These are phyloP conservation scores for Dentipellis sp. DNA, from an alignment of 768 basidiomycete species.

Conservation along the genomic window DNA sequence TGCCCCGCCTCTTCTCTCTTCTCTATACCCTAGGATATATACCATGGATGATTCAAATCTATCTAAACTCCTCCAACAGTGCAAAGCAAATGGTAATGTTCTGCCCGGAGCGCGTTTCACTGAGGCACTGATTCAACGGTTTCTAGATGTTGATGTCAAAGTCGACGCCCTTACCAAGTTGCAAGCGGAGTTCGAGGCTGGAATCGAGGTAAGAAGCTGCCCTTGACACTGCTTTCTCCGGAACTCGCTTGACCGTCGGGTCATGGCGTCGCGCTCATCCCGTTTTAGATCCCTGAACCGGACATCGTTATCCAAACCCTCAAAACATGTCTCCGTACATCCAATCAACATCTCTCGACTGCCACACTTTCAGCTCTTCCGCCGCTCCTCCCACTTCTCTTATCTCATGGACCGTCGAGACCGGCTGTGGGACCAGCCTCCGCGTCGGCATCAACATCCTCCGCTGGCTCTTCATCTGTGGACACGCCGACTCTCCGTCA, in stretches of 20 bases:
- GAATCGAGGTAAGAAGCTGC: constrained; percentile 45
- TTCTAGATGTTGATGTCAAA: constrained; percentile 68
- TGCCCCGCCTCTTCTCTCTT: neutral
- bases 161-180: constrained; percentile 75
- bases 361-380: constrained; percentile 69
- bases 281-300: constrained; percentile 54
- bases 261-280: neutral
- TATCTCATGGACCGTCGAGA: constrained; percentile 28
- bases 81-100: constrained; percentile 21
- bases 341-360: constrained; percentile 74
- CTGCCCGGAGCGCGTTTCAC: neutral
- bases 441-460: constrained; percentile 41
- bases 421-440: constrained; percentile 26
- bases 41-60: constrained; percentile 21
- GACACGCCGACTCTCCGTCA: constrained; percentile 59
- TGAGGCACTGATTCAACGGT: constrained; percentile 7
- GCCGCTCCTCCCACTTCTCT: constrained; percentile 53
- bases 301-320: constrained; percentile 62
- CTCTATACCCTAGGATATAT: neutral
- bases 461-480: constrained; percentile 32
- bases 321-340: constrained; percentile 66
- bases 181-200: constrained; percentile 64
- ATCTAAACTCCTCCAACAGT: constrained; percentile 21
- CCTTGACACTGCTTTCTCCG: neutral
- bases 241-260: neutral